Conservation (phyloP, 1,284 basidiomycete genomes). For the Meira nashicola region DNA sequence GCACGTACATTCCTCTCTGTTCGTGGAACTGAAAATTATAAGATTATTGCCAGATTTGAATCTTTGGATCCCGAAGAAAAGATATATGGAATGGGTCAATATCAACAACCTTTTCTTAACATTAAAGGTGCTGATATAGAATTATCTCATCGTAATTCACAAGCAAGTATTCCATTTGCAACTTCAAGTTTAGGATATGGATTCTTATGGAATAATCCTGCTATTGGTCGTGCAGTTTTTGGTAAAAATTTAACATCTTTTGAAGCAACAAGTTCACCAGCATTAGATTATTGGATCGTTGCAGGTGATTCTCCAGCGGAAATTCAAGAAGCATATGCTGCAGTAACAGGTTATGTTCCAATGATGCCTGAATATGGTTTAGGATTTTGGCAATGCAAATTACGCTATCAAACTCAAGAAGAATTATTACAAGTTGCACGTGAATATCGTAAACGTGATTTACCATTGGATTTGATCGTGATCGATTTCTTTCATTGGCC, state of each 20-base stretch:
- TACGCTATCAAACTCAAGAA: conserved; percentile 21
- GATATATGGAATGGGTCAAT: conserved; percentile 25
- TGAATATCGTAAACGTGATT: conserved; percentile 15
- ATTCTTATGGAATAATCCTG: conserved; percentile 23
- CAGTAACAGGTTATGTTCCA: conserved; percentile 14
- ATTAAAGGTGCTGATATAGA: conserved; percentile 20
- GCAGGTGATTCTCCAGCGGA: conserved; percentile 13
- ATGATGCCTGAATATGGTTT: conserved; percentile 24
- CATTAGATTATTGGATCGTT: conserved; percentile 23
- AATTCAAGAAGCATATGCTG: conserved; percentile 16
- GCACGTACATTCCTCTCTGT: conserved; percentile 18
- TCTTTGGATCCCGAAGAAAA: conserved; percentile 16
- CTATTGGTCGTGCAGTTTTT: conserved; percentile 19
- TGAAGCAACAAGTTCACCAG: conserved; percentile 14
- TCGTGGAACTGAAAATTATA: conserved; percentile 14
- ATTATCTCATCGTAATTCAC: conserved; percentile 23
- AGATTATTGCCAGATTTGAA: conserved; percentile 19
- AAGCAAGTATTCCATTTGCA: conserved; percentile 20
- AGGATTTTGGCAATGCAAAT: conserved; percentile 21
- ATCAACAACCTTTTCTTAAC: conserved; percentile 18
- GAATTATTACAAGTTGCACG: conserved; percentile 19
- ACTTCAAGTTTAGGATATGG: conserved; percentile 22
- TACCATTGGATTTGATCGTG: conserved; percentile 20
- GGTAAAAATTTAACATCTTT: conserved; percentile 22
- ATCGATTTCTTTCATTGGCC: conserved; percentile 26